phyloP scores from a whole-genome alignment of 305 asterid species.

The Nicotiana rustica region DNA sequence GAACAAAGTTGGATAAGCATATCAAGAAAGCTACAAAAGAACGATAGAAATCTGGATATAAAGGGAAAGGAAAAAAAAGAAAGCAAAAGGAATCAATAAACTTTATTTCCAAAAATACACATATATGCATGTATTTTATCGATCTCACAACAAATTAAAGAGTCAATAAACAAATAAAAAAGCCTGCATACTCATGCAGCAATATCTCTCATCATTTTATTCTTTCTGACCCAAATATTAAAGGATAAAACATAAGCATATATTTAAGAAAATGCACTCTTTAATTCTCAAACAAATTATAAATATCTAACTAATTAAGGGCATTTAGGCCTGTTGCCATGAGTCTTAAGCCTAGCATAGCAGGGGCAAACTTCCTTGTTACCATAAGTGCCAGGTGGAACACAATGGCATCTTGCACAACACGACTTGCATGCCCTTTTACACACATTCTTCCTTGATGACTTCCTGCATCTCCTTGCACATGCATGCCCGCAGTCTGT shows the following conservation, averaged over 20 bases:
- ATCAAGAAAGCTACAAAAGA: not conserved
- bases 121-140: not conserved
- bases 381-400: constrained; percentile 83
- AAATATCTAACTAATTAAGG: constrained; percentile 44
- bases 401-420: constrained; percentile 69
- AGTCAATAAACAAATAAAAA: not conserved
- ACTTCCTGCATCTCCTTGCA: constrained; percentile 67
- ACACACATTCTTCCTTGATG: constrained; percentile 72
- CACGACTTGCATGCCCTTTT: constrained; percentile 66
- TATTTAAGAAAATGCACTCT: not conserved
- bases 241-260: not conserved
- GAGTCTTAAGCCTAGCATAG: constrained; percentile 62
- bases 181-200: not conserved
- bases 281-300: not conserved
- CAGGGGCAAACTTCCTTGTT: constrained; percentile 65
- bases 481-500: constrained; percentile 68
- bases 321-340: constrained; percentile 62
- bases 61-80: not conserved
- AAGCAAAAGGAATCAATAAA: not conserved
- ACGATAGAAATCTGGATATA: not conserved
- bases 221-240: not conserved
- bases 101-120: constrained; percentile 11
- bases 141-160: not conserved
- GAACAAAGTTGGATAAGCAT: not conserved
- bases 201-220: constrained; percentile 28